Base-by-base conservation (phyloP, 2,329 filamentous ascomycete species). In the Tolypocladium paradoxum region DNA sequence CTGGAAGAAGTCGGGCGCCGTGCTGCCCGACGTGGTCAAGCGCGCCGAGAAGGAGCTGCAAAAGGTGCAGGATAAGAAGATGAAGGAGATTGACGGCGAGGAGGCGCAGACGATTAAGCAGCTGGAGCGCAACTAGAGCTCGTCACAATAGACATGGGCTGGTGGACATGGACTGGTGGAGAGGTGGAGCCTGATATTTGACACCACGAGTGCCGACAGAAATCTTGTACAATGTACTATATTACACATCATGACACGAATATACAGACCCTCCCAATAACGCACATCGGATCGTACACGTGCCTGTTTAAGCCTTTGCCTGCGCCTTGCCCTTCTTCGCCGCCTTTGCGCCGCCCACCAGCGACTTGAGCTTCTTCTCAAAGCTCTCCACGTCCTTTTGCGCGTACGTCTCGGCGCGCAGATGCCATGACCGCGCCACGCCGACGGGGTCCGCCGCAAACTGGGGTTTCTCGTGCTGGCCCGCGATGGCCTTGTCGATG, bases 31-130 rank as follows among this genome's bases (percentile, higher is more conserved):
- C 58, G 62, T 76, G n/a, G 72, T 74, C 56, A 70, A 70, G 58
- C 71, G 74, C 62, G 70, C 79, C 6, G 73, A 76, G 38, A 73
- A 65, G 53, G 70, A 74, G 62, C 57, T 74, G 62, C 73, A 76
- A 61, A 75, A 75, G 67, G 56, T 73, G 54, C 76, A 78, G 68
- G 74, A 78, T 54, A 78, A 78, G 67, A 71, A 74, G 65, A 73
- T 81, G 68, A 71, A 72, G 62, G 71, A 69, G 52, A 73, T 82
- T 48, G 73, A 79, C 47, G 61, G 60, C 12, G 70, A 69, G 40
- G 78, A 83, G 70, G 76, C 77, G 62, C 70, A 74, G 61, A 66
- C 70, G 3, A 57, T 77, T 29, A 71, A 71, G 60, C 65, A 72
- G 63, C 60, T 75, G 18, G 67, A 65, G 58, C 64, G 64, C 55